Base-by-base conservation (phyloP, 2,329 filamentous ascomycete species). In the Aspergillus spinulosporus region DNA sequence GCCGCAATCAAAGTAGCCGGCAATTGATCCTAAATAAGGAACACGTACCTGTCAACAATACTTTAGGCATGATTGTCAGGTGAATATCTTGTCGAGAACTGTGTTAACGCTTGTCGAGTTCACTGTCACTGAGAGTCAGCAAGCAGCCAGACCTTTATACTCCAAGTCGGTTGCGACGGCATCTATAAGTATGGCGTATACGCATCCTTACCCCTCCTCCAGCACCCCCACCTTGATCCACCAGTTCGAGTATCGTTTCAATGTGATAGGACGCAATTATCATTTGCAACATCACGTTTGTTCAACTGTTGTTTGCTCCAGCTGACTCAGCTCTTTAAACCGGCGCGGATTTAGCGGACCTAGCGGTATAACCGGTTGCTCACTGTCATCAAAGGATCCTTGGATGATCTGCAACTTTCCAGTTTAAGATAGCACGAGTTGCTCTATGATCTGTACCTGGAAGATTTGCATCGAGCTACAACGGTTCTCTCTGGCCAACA, bases 21-120 rank as follows among this genome's bases (percentile, higher is more conserved):
- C 15, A 43, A 21, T 26, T 7, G n/a, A n/a, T n/a, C n/a, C n/a
- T n/a, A n/a, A n/a, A n/a, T n/a, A n/a, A n/a, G n/a, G n/a, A n/a
- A n/a, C n/a, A n/a, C n/a, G n/a, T 69, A 74, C 72, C 72, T 43
- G 71, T 72, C 39, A 74, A 62, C 28, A 74, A 67, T 62, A 76
- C 74, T 58, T 73, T 77, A 43, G 68, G 68, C 69, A 74, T 76
- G n/a, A 34, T 49, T 52, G 3, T 36, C 3, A 31, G 5, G 3
- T 32, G n/a, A 45, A 31, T 2, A n/a, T n/a, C 8, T 5, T 14
- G 14, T 11, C 4, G 5, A 6, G 11, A 8, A 31, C 26, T n/a
- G 3, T 14, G n/a, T 28, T 29, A 3, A n/a, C 12, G 3, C 29
- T 11, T 7, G 5, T 14, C 28, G 31, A 14, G 15, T 5, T 45